Evolutionary conservation across 1,139 yeast genomes (phyloP).

Genomic region (Geotrichum fermentans): DNA sequence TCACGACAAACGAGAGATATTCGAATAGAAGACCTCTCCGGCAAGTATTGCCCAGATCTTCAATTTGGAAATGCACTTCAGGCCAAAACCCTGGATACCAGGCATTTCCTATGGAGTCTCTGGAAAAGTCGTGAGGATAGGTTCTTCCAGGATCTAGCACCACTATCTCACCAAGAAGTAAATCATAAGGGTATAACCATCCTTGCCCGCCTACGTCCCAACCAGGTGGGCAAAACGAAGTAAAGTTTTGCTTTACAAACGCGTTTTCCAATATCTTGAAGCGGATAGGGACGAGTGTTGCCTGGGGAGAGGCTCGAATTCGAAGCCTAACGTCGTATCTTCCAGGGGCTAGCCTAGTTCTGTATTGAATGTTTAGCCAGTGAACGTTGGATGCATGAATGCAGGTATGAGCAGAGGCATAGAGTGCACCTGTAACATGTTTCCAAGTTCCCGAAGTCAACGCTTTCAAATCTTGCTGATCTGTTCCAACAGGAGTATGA

Average conservation of each 20-base stretch:
- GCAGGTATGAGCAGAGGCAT: slow-evolving; percentile 23
- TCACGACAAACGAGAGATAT: slow-evolving; percentile 13
- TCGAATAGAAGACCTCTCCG: slow-evolving; percentile 16
- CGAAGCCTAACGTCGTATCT: slow-evolving; percentile 27
- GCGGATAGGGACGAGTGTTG: slow-evolving; percentile 25
- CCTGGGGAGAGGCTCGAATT: slow-evolving; percentile 25
- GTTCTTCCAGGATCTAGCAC: slow-evolving; percentile 2
- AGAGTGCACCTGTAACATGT: slow-evolving; percentile 25
- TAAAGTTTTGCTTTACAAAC: slow-evolving; percentile 16
- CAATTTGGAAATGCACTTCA: slow-evolving; percentile 14
- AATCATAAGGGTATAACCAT: slow-evolving; percentile 1
- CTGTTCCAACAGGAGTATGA: not conserved
- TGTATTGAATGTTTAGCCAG: slow-evolving; percentile 26
- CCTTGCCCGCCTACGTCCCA: slow-evolving; percentile 16
- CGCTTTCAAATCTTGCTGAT: slow-evolving; percentile 4
- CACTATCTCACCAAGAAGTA: slow-evolving; percentile 18
- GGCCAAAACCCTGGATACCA: slow-evolving; percentile 17
- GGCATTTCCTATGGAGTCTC: not conserved
- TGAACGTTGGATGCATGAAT: slow-evolving; percentile 30
- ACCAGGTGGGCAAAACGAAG: slow-evolving; percentile 16
- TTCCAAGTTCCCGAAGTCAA: slow-evolving; percentile 24
- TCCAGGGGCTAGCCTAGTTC: slow-evolving; percentile 30
- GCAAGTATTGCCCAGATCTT: slow-evolving; percentile 12
- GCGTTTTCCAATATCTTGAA: slow-evolving; percentile 22
- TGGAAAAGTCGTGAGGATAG: not conserved